Percentiles rank a stretch among this genome's conserved stretches.
These are phyloP conservation scores for Dendrobium catenatum DNA, from an alignment of 106 monocot species.

Conservation along the genomic window DNA sequence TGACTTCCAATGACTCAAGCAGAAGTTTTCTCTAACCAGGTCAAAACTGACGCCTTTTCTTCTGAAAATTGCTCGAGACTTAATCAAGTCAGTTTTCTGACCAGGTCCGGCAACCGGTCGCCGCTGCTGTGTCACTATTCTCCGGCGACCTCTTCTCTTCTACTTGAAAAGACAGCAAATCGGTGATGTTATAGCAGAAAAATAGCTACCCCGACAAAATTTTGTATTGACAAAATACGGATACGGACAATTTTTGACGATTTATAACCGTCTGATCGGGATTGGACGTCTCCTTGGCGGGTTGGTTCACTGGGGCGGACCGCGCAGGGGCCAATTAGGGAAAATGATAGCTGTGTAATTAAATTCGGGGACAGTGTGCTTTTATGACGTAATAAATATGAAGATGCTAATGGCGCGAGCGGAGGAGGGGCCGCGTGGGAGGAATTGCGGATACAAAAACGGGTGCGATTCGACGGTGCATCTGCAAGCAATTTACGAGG, in stretches of 20 bases:
- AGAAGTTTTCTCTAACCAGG: neutral
- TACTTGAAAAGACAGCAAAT: neutral
- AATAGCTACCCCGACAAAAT: neutral
- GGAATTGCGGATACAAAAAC: neutral
- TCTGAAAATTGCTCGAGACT: neutral
- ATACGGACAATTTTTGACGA: neutral
- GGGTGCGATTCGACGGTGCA: too few species aligned
- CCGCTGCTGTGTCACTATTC: neutral
- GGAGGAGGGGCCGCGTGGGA: neutral
- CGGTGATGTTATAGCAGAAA: neutral
- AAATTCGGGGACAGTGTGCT: neutral
- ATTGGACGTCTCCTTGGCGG: neutral
- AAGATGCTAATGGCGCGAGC: neutral
- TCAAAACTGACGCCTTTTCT: neutral
- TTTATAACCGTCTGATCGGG: neutral
- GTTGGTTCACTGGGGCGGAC: neutral
- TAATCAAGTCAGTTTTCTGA: neutral
- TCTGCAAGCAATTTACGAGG: too few species aligned
- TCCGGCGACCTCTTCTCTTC: neutral
- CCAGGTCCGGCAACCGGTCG: neutral
- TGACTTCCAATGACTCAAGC: neutral
- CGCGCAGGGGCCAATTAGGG: neutral
- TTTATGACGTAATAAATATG: constrained; percentile 2
- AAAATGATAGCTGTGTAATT: neutral
- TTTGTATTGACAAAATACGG: neutral